Percentiles rank a stretch among this genome's conserved stretches.
Evolutionary conservation across 108 stramenopile genomes (phyloP).

Genomic region (Fragilariopsis cylindrus): DNA sequence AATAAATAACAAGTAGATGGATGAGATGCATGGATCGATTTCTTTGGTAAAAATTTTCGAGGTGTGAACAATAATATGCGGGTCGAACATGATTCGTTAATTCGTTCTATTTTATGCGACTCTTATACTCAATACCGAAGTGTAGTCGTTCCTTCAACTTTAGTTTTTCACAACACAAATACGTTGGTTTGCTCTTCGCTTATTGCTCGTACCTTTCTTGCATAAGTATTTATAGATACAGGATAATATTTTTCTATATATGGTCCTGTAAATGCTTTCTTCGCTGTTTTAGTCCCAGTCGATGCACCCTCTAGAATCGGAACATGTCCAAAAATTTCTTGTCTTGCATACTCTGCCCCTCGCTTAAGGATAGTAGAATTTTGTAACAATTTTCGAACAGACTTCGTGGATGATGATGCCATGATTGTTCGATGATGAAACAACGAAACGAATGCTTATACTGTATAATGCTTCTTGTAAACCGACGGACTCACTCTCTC

Average conservation of each 20-base stretch:
- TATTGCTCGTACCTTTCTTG: conserved; percentile 52
- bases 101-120: too few relatives aligned
- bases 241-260: conserved; percentile 75
- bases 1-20: background rate
- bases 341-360: conserved; percentile 36
- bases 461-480: too few relatives aligned
- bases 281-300: conserved; percentile 61
- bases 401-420: conserved; percentile 18
- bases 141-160: too few relatives aligned
- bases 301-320: conserved; percentile 54
- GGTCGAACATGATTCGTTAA: too few relatives aligned
- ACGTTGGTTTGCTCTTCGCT: too few relatives aligned
- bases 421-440: background rate
- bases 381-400: conserved; percentile 21
- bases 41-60: background rate
- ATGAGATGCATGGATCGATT: background rate
- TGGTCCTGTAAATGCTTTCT: conserved; percentile 59
- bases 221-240: conserved; percentile 67
- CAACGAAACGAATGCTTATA: too few relatives aligned
- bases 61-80: background rate
- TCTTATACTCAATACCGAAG: too few relatives aligned
- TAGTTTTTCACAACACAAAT: too few relatives aligned
- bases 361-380: conserved; percentile 26
- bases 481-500: too few relatives aligned
- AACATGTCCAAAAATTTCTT: conserved; percentile 79